phyloP scores from a whole-genome alignment of 345 rosid genomes.

The Brassica juncea region DNA sequence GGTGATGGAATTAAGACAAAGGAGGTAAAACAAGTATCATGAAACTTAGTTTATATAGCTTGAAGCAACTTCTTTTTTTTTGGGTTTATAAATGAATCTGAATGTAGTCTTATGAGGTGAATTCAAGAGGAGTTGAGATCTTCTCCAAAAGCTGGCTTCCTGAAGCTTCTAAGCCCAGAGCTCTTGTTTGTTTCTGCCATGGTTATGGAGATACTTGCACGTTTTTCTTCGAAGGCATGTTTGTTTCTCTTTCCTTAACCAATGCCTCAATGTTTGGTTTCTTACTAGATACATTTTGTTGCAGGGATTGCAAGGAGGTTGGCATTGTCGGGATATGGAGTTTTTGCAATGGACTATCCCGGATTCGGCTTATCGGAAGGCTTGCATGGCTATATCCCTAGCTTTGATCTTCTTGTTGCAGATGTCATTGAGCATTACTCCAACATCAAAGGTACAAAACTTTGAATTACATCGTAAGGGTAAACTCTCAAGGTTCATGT shows the following conservation, averaged over 20 bases:
- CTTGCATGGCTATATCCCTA: slow-evolving; percentile 79
- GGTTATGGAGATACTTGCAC: slow-evolving; percentile 99
- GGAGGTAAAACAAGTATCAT: slow-evolving; percentile 56
- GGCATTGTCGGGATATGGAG: slow-evolving; percentile 78
- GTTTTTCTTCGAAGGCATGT: slow-evolving; percentile 88
- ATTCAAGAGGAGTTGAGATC: slow-evolving; percentile 84
- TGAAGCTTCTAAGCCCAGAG: slow-evolving; percentile 55
- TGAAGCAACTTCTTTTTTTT: not conserved
- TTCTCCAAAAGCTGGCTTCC: slow-evolving; percentile 94
- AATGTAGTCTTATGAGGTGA: slow-evolving; percentile 70
- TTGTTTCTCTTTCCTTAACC: not conserved
- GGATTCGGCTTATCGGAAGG: slow-evolving; percentile 97
- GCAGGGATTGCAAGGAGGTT: slow-evolving; percentile 90
- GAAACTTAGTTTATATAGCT: slow-evolving; percentile 15
- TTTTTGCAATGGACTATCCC: slow-evolving; percentile 94
- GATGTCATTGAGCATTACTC: slow-evolving; percentile 86
- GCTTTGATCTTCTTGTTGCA: slow-evolving; percentile 73
- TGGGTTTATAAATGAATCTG: not conserved
- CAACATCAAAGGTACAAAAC: slow-evolving; percentile 66
- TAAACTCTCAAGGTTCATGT: not conserved
- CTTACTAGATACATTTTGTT: slow-evolving; percentile 14
- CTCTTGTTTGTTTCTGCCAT: slow-evolving; percentile 83
- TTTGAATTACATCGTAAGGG: slow-evolving; percentile 57
- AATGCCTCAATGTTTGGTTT: slow-evolving; percentile 6
- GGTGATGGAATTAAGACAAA: slow-evolving; percentile 60